Conservation (phyloP, 129 eudicot species). For the Heracleum sosnowskyi region DNA sequence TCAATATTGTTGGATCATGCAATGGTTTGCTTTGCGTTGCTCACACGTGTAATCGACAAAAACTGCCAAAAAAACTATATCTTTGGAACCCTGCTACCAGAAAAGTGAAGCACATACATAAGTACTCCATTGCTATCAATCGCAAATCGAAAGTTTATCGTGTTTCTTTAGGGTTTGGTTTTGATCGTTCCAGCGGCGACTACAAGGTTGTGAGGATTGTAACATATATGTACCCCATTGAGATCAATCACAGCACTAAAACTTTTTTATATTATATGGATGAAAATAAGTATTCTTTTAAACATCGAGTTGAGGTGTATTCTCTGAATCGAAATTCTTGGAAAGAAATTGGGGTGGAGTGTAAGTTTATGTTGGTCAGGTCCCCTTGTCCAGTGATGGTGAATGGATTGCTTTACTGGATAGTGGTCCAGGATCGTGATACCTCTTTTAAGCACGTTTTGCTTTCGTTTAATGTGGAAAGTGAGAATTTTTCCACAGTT, state of each 20-base stretch:
- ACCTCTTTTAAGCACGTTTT: background rate
- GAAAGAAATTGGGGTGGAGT: constrained; percentile 6
- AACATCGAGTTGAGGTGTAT: background rate
- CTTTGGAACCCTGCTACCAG: constrained; percentile 15
- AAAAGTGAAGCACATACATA: background rate
- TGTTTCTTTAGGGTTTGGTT: constrained; percentile 11
- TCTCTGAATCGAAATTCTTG: background rate
- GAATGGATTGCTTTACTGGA: constrained; percentile 5
- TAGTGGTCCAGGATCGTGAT: background rate
- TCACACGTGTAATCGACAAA: no score
- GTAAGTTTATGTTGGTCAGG: background rate
- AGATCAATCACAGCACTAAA: no score
- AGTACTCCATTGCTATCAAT: background rate
- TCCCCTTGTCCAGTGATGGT: background rate
- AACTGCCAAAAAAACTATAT: background rate
- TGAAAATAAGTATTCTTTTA: no score
- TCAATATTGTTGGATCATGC: background rate
- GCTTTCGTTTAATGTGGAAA: background rate
- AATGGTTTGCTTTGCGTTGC: constrained; percentile 7
- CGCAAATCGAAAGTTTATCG: no score
- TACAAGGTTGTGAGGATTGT: constrained; percentile 15
- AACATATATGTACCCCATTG: no score
- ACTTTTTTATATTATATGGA: no score
- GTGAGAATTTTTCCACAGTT: background rate
- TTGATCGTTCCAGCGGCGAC: background rate